Evolutionary conservation across 2,329 filamentous ascomycete species (phyloP).

Genomic region (Neonectria punicea): DNA sequence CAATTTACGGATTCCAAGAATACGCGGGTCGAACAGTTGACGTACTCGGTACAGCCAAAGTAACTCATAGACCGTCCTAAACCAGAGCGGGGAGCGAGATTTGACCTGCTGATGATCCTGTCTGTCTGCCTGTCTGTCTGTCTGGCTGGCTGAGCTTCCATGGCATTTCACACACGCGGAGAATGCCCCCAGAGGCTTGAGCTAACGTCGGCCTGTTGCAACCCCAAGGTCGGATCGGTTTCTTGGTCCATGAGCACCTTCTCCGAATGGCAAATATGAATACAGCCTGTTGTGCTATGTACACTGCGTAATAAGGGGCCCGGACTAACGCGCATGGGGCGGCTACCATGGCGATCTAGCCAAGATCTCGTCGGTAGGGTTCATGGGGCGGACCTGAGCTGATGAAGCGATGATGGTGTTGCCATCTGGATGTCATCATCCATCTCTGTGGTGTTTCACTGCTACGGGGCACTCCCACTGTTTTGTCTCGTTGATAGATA

Average conservation of each 20-base stretch:
- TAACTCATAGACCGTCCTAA: neutral
- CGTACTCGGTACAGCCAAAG: too few relatives aligned
- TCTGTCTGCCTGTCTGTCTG: slow-evolving; percentile 26
- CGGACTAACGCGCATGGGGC: slow-evolving; percentile 27
- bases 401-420: slow-evolving; percentile 6
- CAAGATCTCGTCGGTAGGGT: slow-evolving; percentile 27
- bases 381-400: neutral
- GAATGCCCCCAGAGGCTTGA: slow-evolving; percentile 28
- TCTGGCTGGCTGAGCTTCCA: neutral
- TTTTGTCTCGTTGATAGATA: too few relatives aligned
- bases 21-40: too few relatives aligned
- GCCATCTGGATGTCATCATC: slow-evolving; percentile 13
- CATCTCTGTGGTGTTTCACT: neutral
- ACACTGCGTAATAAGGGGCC: slow-evolving; percentile 1
- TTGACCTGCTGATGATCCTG: slow-evolving; percentile 8
- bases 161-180: slow-evolving; percentile 21
- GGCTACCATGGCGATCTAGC: slow-evolving; percentile 31
- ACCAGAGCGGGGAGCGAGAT: too few relatives aligned
- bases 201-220: slow-evolving; percentile 21
- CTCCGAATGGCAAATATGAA: too few relatives aligned
- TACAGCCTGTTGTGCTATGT: neutral
- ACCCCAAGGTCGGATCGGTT: too few relatives aligned
- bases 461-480: neutral
- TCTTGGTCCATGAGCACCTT: too few relatives aligned
- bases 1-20: neutral